phyloP scores from a whole-genome alignment of 2,329 filamentous ascomycete genomes.

The Escovopsis weberi region DNA sequence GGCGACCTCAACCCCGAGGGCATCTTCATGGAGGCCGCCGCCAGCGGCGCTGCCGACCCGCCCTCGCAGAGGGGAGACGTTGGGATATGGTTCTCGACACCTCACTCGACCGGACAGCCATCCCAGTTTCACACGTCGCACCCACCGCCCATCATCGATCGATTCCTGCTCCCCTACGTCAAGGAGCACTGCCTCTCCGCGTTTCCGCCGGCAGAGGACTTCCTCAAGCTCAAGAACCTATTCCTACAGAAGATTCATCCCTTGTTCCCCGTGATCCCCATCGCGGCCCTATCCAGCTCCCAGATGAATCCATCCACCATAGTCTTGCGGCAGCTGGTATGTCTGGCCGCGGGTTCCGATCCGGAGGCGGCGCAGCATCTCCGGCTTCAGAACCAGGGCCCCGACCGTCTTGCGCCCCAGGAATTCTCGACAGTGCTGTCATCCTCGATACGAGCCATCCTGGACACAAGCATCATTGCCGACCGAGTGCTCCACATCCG shows the following conservation, averaged over 20 bases:
- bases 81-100: slow-evolving; percentile 36
- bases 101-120: slow-evolving; percentile 12
- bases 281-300: slow-evolving; percentile 16
- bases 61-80: slow-evolving; percentile 36
- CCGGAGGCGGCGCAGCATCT: slow-evolving; percentile 30
- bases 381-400: slow-evolving; percentile 25
- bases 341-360: slow-evolving; percentile 38
- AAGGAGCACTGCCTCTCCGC: slow-evolving; percentile 31
- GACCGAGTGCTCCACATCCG: slow-evolving; percentile 42
- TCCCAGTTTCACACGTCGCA: slow-evolving; percentile 24
- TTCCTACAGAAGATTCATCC: slow-evolving; percentile 40
- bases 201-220: slow-evolving; percentile 32
- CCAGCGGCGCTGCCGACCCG: slow-evolving; percentile 17
- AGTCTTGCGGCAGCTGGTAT: slow-evolving; percentile 38
- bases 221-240: slow-evolving; percentile 27
- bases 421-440: slow-evolving; percentile 35
- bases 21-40: slow-evolving; percentile 41
- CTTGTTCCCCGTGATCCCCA: slow-evolving; percentile 36
- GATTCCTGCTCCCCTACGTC: slow-evolving; percentile 27
- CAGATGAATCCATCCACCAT: slow-evolving; percentile 22
- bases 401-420: slow-evolving; percentile 25
- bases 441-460: slow-evolving; percentile 31
- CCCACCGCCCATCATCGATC: slow-evolving; percentile 25
- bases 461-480: slow-evolving; percentile 39
- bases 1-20: slow-evolving; percentile 46